Evolutionary conservation across 345 rosid species (phyloP), one percentile per base, ranked within the genome.

Genomic region (Bruguiera sexangula): DNA sequence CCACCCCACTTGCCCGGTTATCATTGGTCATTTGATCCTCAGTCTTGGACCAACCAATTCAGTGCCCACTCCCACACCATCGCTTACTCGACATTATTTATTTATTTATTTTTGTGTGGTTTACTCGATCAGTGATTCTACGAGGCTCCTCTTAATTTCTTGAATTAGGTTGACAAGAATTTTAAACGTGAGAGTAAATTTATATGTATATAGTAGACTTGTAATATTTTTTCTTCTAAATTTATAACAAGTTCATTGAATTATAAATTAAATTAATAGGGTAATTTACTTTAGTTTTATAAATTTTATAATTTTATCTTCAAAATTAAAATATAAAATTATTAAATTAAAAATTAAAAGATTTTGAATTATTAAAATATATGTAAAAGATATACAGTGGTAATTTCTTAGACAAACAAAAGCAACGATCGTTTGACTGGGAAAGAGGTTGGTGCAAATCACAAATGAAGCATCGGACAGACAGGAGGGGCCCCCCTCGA

Each of bases 401-500:
- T 82, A 79, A 81, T 76, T 87, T 83, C 61, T 76, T 80, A 66
- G 72, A 64, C 36, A 30, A 74, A 79, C 85, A 82, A 72, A 62
- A 79, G 84, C 75, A 34, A 51, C 34, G 59, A 20, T 22, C 59
- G 31, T n/a, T 72, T 65, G 62, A 75, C 30, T 29, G 6, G 3
- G 19, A 26, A 65, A 69, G 36, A 53, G 65, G n/a, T 56, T 70
- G 29, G 63, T 69, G 78, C 65, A 48, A 29, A 62, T 78, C 73
- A 53, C 50, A 43, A 31, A 8, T 10, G 61, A 48, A 63, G 81
- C 85, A 81, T 79, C 75, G 56, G 24, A 71, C 60, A 63, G 74
- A 63, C 74, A 75, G 10, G 24, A 56, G 46, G 63, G 70, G 6
- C 60, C 29, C 77, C 32, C 75, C 60, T 22, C 16, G 26, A 29